Conservation (phyloP, 1,284 basidiomycete species). For the Leccinum pachyderme region DNA sequence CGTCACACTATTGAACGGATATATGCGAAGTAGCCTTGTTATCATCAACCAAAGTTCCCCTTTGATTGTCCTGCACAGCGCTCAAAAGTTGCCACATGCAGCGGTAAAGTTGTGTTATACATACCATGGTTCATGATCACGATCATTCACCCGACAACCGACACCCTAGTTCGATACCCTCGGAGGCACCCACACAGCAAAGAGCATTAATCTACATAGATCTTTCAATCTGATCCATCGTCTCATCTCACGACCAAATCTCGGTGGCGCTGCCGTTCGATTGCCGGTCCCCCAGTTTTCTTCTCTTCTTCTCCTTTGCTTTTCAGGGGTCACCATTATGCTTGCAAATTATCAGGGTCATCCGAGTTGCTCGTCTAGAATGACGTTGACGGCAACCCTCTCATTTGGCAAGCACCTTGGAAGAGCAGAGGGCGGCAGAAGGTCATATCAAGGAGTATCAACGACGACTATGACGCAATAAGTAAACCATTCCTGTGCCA, state of each 20-base stretch:
- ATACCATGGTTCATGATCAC: not conserved
- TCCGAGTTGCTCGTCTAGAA: not conserved
- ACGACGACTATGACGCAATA: not conserved
- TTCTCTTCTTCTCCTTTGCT: not conserved
- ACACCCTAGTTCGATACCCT: not conserved
- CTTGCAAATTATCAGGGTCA: not conserved
- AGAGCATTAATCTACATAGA: not conserved
- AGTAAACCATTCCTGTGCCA: too few relatives aligned
- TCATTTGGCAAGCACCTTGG: not conserved
- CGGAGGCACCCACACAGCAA: not conserved
- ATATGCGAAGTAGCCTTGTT: not conserved
- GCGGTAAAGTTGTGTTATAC: not conserved
- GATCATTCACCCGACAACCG: not conserved
- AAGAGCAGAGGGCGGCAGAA: not conserved
- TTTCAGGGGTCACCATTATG: not conserved
- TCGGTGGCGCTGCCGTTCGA: not conserved
- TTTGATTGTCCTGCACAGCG: not conserved
- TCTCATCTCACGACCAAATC: not conserved
- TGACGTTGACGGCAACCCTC: not conserved
- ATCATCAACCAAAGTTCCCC: not conserved
- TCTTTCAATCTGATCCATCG: not conserved
- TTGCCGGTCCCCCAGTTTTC: not conserved
- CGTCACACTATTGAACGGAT: not conserved
- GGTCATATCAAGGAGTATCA: not conserved
- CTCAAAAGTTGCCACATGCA: not conserved